These are phyloP conservation scores for Aspergillus fijiensis DNA, from an alignment of 2,329 filamentous ascomycete species.

Conservation along the genomic window DNA sequence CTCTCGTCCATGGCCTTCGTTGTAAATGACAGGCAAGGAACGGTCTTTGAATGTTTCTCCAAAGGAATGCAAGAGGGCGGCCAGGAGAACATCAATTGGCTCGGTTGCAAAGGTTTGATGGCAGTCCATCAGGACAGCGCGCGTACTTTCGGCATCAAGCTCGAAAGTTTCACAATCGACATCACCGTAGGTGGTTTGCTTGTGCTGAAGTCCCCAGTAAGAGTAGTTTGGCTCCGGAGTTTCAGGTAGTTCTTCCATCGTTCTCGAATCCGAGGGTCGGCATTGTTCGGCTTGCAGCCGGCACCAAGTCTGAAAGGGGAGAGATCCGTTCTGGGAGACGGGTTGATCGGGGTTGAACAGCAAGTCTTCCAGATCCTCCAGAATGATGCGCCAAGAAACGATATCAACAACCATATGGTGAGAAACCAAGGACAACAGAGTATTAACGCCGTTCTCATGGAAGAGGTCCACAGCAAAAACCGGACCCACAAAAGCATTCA, in stretches of 20 bases:
- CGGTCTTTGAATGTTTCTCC: conserved; percentile 44
- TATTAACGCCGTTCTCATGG: conserved; percentile 30
- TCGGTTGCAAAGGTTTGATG: conserved; percentile 36
- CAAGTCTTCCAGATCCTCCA: conserved; percentile 41
- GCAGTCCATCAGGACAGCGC: conserved; percentile 32
- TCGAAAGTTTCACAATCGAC: conserved; percentile 37
- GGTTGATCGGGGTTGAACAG: conserved; percentile 31
- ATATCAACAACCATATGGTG: conserved; percentile 43
- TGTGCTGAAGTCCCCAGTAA: conserved; percentile 37
- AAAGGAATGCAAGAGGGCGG: conserved; percentile 47
- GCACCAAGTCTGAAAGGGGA: conserved; percentile 42
- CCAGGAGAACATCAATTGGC: conserved; percentile 38
- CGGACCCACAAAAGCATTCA: conserved; percentile 40
- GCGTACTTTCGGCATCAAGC: conserved; percentile 28
- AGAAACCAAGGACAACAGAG: conserved; percentile 36
- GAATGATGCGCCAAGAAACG: conserved; percentile 42
- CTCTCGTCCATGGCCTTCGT: conserved; percentile 52
- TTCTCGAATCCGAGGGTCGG: conserved; percentile 14
- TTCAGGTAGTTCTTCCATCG: conserved; percentile 14
- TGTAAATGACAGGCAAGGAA: conserved; percentile 44
- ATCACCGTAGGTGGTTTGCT: conserved; percentile 36
- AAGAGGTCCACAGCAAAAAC: conserved; percentile 47
- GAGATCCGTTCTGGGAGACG: conserved; percentile 21
- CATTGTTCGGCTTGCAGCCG: conserved; percentile 32
- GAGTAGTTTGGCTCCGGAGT: conserved; percentile 33